Conservation (phyloP, 768 basidiomycete genomes). For the Leccinum rimulosum region DNA sequence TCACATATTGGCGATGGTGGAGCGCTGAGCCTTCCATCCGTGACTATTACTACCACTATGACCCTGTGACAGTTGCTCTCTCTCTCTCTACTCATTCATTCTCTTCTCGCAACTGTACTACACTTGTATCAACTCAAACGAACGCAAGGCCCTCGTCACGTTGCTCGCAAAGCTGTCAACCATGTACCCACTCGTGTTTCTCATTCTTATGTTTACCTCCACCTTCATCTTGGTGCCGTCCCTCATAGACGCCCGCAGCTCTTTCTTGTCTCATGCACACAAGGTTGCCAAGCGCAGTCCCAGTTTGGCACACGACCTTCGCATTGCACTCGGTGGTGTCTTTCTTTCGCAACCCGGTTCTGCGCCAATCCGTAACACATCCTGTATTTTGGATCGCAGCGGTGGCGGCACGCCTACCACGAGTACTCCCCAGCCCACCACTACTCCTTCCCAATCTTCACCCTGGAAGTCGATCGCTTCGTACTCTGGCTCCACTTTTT, state of each 20-base stretch:
- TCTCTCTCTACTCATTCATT: no score
- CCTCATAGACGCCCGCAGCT: constrained; percentile 22
- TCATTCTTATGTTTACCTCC: no score
- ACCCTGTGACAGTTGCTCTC: no score
- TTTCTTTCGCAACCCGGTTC: constrained; percentile 42
- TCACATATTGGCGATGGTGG: no score
- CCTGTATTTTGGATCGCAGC: constrained; percentile 31
- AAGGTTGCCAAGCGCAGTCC: constrained; percentile 53
- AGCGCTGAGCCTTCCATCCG: no score
- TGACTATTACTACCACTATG: no score
- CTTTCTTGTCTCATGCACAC: constrained; percentile 47
- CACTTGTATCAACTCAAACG: no score
- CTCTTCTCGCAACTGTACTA: no score
- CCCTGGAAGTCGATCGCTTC: constrained; percentile 56
- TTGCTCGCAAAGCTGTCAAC: no score
- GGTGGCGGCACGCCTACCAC: constrained; percentile 25
- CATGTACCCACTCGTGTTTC: no score
- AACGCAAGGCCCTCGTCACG: no score
- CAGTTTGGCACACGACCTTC: constrained; percentile 64
- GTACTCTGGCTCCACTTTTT: constrained; percentile 73
- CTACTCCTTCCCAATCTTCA: constrained; percentile 15
- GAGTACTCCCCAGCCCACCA: constrained; percentile 16
- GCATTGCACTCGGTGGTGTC: constrained; percentile 57
- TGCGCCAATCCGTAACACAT: constrained; percentile 30
- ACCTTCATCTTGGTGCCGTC: constrained; percentile 5